Evolutionary conservation across 305 asterid species (phyloP), one percentile per base, ranked within the genome.

Genomic region (Euphrasia arctica): DNA sequence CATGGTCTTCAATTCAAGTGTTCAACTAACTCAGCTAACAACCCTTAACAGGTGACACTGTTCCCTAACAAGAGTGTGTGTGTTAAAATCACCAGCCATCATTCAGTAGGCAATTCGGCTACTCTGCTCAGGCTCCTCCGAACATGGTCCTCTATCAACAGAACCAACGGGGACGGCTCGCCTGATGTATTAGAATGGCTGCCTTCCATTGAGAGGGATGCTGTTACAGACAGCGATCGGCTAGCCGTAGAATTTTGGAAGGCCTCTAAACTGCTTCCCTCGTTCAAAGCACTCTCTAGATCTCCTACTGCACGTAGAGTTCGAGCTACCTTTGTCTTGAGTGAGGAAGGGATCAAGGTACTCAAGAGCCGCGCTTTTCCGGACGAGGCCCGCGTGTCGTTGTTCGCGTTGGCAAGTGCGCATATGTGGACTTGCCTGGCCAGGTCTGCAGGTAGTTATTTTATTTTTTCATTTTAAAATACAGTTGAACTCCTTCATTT

Each of bases 361-460:
- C 69, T 79, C 3, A 75, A 75, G 74, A 60, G 22, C 11, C 14
- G 34, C 5, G 68, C 52, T 0, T 12, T 49, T 5, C n/a, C 29
- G 12, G 27, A 25, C 27, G 9, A 3, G 27, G 41, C 12, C 0
- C 57, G 34, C 14, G 14, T 58, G 0, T 70, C 84, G 3, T 39
- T 75, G 2, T 73, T 60, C 13, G 55, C 31, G 0, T 60, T 67
- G 11, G 59, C 22, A 1, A 13, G 73, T 34, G 80, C 77, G 2
- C 60, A 32, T 54, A 8, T 73, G 8, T 75, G 81, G 81, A 67
- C 65, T 10, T 70, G 79, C 61, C 39, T 59, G 3, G 71, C 66
- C 42, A 76, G 72, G 64, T 43, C 41, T 0, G 50, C 45, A 1
- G 68, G 69, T 34, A 25, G 27, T 25, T 25, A 25, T 25, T 25